phyloP scores from a whole-genome alignment of 306 rosid genomes.

The Vicia villosa region DNA sequence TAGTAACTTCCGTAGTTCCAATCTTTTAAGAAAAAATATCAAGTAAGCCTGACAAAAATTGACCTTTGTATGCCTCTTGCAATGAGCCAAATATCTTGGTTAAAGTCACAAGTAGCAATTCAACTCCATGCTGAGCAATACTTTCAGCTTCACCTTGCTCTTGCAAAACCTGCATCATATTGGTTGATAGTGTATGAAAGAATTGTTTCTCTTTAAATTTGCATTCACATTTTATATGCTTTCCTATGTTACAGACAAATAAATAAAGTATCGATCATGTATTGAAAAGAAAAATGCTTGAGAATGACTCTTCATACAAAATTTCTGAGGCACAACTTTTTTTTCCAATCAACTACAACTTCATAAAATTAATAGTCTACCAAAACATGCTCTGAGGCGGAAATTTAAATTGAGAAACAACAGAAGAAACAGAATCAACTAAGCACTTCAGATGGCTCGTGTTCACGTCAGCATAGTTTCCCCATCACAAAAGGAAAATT shows the following conservation, averaged over 20 bases:
- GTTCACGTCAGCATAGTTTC: background rate
- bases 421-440: background rate
- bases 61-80: slow-evolving; percentile 76
- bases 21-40: slow-evolving; percentile 22
- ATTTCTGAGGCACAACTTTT: background rate
- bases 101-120: slow-evolving; percentile 59
- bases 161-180: slow-evolving; percentile 60
- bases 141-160: slow-evolving; percentile 64
- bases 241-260: background rate
- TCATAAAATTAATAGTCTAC: no score
- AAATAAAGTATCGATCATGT: background rate
- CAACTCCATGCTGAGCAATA: slow-evolving; percentile 59
- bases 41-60: slow-evolving; percentile 34
- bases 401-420: background rate
- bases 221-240: background rate
- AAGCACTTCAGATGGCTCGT: background rate
- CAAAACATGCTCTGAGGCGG: background rate
- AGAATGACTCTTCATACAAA: background rate
- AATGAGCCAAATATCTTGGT: slow-evolving; percentile 63
- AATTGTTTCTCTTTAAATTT: background rate
- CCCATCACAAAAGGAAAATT: background rate
- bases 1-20: slow-evolving; percentile 1
- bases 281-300: background rate
- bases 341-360: no score
- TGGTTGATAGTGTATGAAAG: slow-evolving; percentile 18